Evolutionary conservation across 148 eudicot species (phyloP), one percentile per base, ranked within the genome.

Genomic region (Camellia lanceoleosa): DNA sequence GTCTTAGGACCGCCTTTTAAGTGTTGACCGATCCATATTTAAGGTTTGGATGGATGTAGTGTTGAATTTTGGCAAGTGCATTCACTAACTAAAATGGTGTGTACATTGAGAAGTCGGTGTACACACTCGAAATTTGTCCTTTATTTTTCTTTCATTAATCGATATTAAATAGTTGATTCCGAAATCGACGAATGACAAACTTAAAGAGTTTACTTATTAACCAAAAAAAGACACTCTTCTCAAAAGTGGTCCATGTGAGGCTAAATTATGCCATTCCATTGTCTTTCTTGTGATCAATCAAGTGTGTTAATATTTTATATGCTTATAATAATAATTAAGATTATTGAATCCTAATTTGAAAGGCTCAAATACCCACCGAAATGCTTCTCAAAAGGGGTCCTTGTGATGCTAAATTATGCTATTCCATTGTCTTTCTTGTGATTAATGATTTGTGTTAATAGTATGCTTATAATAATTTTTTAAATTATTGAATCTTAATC

Each of bases 341-440:
- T 49, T 47, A 18, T 60, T 9, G 18, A 70, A 59, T 79, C 59
- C 44, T 20, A 42, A 74, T 80, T 30, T 30, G 14, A 43, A 65
- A 55, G 20, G 71, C 75, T 79, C 74, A 78, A 77, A 79, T 78
- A 14, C 30, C 77, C 69, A 83, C 73, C 64, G 30, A 78, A 74
- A 49, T 38, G 44, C 76, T 7, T 59, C 66, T 83, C 73, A 79
- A 79, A 83, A 81, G 79, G 56, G 63, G 59, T 54, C 46, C 79
- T 69, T 74, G 78, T 69, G 78, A 81, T 66, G 52, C 68, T 46
- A 78, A 30, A 80, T 74, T 74, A 74, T 80, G 73, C 66, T 62
- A 66, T 55, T 81, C n/a, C 68, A 75, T 74, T 81, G 83, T 81
- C 83, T 81, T 69, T 81, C 83, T 81, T 81, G 79, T 74, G 79